Conservation (phyloP, 495 filamentous ascomycete genomes). For the Xylaria venustula region DNA sequence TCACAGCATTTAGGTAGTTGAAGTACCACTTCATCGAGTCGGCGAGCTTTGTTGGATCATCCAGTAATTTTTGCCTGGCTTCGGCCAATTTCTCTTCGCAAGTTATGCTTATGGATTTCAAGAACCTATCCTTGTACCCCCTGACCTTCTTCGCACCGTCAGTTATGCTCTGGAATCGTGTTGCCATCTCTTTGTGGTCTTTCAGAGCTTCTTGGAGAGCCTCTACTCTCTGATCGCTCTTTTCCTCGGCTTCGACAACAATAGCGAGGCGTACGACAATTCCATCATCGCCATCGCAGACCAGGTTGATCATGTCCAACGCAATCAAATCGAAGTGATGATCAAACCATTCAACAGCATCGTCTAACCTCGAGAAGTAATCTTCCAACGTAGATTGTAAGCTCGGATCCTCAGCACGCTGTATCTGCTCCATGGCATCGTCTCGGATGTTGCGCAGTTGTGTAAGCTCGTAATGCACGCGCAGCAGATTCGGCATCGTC, state of each 20-base stretch:
- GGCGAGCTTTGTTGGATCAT: constrained; percentile 77
- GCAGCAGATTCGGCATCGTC: constrained; percentile 87
- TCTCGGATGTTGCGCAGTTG: constrained; percentile 89
- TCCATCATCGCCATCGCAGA: constrained; percentile 79
- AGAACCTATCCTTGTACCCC: constrained; percentile 94
- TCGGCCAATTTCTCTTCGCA: constrained; percentile 73
- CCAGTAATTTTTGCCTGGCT: constrained; percentile 71
- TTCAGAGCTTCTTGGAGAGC: constrained; percentile 91
- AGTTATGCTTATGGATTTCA: constrained; percentile 71
- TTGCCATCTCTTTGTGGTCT: constrained; percentile 90
- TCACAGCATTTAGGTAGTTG: constrained; percentile 90
- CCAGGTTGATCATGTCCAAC: constrained; percentile 82
- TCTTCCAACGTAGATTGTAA: constrained; percentile 78
- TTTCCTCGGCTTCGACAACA: constrained; percentile 92
- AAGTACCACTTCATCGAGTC: constrained; percentile 93
- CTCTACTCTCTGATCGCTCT: constrained; percentile 84
- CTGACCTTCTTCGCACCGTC: constrained; percentile 87
- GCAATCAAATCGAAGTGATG: constrained; percentile 87
- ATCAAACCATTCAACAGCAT: constrained; percentile 89
- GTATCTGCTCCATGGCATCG: constrained; percentile 93
- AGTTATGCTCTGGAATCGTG: constrained; percentile 89
- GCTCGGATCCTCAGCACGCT: constrained; percentile 67
- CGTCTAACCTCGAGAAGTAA: constrained; percentile 84
- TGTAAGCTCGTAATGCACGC: constrained; percentile 87
- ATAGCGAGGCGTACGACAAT: constrained; percentile 88